Base-by-base conservation (phyloP, 495 filamentous ascomycete genomes). In the Penicillium coprophilum region DNA sequence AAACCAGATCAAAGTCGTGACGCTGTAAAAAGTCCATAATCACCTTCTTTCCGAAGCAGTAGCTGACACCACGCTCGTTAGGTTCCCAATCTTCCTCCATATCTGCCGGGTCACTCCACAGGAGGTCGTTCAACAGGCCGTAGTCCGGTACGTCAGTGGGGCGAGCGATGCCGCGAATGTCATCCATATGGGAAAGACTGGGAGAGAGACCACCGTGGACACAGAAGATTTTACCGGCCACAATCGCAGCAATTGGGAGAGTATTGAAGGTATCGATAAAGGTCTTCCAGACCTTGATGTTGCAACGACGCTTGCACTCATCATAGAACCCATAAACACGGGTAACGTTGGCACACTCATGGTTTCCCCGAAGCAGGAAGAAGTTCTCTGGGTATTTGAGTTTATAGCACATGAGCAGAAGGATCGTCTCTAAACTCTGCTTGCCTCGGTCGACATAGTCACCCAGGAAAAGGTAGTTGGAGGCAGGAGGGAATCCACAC, bases 321-420 rank as follows among this genome's bases (percentile, higher is more conserved):
- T 99, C 94, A 77, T 99, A 99, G 72, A 99, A 99, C 9, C 94
- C 94, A 71, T 99, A 99, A 19, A 99, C 94, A 36, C 94, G 83
- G 17, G 94, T 99, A 36, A 99, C 95, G 64, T 97, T 99, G 66
- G 95, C 94, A 73, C 95, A 97, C 69, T 99, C 94, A 65, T 99
- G 94, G 66, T 99, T 99, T 36, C 94, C 94, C 40, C 94, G 88
- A 21, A 99, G 80, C 52, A 99, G 77, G 74, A 99, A 99, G 75
- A 99, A 99, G 73, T 99, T 99, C 73, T 97, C 95, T 7, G 94
- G 94, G 60, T 89, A 99, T 68, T 96, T 97, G 64, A 97, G 85
- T 75, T 99, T 99, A 80, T 97, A 99, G 77, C 94, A 99, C 53
- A 99, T 72, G 12, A 99, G 80, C 34, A 99, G 82, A 7, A 99